Percentiles rank a stretch among this genome's conserved stretches.
These are phyloP conservation scores for Dipteronia dyeriana DNA, from an alignment of 345 rosid species.

Conservation along the genomic window DNA sequence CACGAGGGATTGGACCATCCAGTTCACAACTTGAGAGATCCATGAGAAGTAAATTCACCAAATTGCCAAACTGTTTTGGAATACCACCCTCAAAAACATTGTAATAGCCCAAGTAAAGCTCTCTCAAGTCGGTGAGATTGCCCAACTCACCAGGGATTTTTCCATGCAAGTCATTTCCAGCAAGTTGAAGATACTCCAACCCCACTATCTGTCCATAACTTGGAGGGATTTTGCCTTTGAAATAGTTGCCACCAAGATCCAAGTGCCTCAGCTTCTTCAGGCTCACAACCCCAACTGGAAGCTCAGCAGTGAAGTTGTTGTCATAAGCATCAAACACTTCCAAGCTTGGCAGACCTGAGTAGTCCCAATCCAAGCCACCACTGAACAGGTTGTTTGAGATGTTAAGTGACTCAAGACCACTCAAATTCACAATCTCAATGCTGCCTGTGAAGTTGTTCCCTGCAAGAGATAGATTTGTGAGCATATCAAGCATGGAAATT, in stretches of 20 bases:
- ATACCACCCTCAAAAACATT: conserved; percentile 60
- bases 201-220: conserved; percentile 40
- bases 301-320: conserved; percentile 55
- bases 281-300: conserved; percentile 43
- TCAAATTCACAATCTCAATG: conserved; percentile 42
- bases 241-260: conserved; percentile 73
- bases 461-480: conserved; percentile 54
- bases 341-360: conserved; percentile 36
- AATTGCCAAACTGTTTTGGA: conserved; percentile 52
- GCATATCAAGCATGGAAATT: conserved; percentile 43
- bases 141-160: conserved; percentile 58
- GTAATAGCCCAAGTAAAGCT: conserved; percentile 60
- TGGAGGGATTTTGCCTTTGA: conserved; percentile 50
- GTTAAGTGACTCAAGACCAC: conserved; percentile 47
- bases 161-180: conserved; percentile 60
- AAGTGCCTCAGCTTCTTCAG: conserved; percentile 44
- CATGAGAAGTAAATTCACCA: conserved; percentile 51
- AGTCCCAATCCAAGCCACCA: conserved; percentile 54
- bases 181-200: conserved; percentile 52
- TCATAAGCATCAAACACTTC: conserved; percentile 53
- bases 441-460: conserved; percentile 55
- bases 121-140: conserved; percentile 48
- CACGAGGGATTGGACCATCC: conserved; percentile 52
- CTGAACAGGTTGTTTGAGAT: conserved; percentile 55
- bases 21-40: conserved; percentile 61